Evolutionary conservation across 2,329 filamentous ascomycete species (phyloP).

Genomic region (Phaeophleospora eucalypticola): DNA sequence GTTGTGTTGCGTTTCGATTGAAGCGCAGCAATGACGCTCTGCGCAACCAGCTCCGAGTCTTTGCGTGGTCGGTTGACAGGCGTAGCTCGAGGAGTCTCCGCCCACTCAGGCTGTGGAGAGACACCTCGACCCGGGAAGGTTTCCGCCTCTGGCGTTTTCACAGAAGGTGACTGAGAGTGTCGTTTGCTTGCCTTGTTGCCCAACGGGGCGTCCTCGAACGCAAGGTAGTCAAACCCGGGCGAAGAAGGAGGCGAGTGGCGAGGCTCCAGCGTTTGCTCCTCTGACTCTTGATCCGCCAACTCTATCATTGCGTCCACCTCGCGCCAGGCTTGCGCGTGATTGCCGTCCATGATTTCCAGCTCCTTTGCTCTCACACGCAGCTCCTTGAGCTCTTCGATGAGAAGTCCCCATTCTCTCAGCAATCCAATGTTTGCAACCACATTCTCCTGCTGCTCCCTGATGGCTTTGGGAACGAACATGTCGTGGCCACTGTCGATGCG

Average conservation of each 20-base stretch:
- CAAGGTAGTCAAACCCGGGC: constrained; percentile 55
- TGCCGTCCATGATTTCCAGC: constrained; percentile 60
- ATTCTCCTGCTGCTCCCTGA: constrained; percentile 75
- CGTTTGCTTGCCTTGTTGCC: constrained; percentile 2
- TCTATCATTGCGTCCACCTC: constrained; percentile 85
- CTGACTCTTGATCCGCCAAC: constrained; percentile 65
- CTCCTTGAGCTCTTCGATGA: constrained; percentile 80
- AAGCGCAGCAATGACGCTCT: constrained; percentile 58
- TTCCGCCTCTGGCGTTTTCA: background rate
- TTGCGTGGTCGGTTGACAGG: constrained; percentile 46
- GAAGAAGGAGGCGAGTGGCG: constrained; percentile 53
- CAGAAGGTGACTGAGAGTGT: constrained; percentile 1
- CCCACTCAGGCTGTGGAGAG: background rate
- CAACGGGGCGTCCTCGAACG: constrained; percentile 47
- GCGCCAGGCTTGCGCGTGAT: constrained; percentile 62
- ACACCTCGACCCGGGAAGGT: background rate
- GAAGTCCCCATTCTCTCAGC: constrained; percentile 71
- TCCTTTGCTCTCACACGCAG: constrained; percentile 66
- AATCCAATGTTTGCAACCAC: constrained; percentile 81
- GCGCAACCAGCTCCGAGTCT: constrained; percentile 56
- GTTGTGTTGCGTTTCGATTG: constrained; percentile 36
- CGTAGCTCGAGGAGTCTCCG: constrained; percentile 14
- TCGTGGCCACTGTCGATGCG: constrained; percentile 43
- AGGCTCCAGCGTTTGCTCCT: constrained; percentile 49
- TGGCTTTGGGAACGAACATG: constrained; percentile 74